These are phyloP conservation scores for Ligustrum vulgare DNA, from an alignment of 257 asterid species.

Conservation along the genomic window DNA sequence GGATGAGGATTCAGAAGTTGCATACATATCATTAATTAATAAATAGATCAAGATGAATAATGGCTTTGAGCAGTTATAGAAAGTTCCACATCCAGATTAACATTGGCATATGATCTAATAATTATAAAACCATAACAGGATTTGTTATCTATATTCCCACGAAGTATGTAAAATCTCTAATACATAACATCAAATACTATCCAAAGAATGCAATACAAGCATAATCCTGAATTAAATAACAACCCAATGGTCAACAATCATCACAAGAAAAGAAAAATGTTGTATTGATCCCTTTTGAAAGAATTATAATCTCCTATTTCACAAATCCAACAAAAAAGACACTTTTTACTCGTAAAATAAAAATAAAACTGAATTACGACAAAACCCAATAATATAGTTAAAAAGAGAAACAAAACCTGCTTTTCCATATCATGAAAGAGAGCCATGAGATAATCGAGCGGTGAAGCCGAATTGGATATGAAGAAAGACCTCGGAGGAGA, in stretches of 20 bases:
- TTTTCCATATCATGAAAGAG: conserved; percentile 92
- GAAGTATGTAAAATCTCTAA: not conserved
- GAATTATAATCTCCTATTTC: not conserved
- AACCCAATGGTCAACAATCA: not conserved
- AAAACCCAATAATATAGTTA: not conserved
- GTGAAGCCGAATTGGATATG: conserved; percentile 30
- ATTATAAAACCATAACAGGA: not conserved
- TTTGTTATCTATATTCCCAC: not conserved
- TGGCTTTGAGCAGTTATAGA: not conserved
- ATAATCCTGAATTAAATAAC: not conserved
- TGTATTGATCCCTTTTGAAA: not conserved
- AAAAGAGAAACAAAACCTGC: conserved; percentile 48
- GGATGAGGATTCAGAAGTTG: not conserved
- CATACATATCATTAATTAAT: not conserved
- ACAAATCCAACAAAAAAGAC: not conserved
- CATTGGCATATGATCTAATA: not conserved
- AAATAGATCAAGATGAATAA: not conserved
- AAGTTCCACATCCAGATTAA: not conserved
- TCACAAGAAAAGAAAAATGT: not conserved
- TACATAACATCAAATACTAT: not conserved
- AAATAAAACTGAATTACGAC: not conserved
- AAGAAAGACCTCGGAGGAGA: conserved; percentile 63
- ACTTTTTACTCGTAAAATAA: not conserved
- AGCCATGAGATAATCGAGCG: conserved; percentile 59
- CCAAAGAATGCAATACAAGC: not conserved